Evolutionary conservation across 306 rosid genomes (phyloP).

Genomic region (Datisca glomerata): DNA sequence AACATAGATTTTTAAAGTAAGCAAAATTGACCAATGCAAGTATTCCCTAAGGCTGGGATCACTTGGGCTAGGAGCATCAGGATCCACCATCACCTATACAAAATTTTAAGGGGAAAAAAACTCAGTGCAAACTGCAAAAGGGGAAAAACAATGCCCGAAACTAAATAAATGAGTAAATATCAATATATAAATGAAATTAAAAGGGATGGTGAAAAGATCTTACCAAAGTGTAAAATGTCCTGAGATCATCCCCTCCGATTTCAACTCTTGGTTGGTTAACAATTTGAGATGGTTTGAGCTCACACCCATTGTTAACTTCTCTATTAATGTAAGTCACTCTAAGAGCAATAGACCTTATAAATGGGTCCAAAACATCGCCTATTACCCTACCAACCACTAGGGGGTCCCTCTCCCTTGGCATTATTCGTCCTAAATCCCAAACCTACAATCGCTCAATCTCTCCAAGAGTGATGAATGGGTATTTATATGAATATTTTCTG

Average conservation of each 20-base stretch:
- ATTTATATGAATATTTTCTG: no score
- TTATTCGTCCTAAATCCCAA: no score
- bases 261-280: constrained; percentile 35
- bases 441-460: no score
- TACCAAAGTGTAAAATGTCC: constrained; percentile 54
- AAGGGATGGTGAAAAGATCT: background rate
- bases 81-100: constrained; percentile 46
- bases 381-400: constrained; percentile 39
- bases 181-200: background rate
- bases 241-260: constrained; percentile 40
- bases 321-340: constrained; percentile 16
- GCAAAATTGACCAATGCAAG: constrained; percentile 62
- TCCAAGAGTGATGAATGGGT: no score
- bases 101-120: background rate
- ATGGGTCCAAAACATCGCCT: constrained; percentile 43
- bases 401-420: constrained; percentile 42
- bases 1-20: no score
- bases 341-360: constrained; percentile 26
- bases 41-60: constrained; percentile 46
- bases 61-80: constrained; percentile 62
- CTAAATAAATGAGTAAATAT: background rate
- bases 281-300: constrained; percentile 43
- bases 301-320: constrained; percentile 48
- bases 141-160: background rate
- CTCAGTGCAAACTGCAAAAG: background rate